phyloP scores from a whole-genome alignment of 2,329 filamentous ascomycete genomes.

The Epichloe aotearoae region DNA sequence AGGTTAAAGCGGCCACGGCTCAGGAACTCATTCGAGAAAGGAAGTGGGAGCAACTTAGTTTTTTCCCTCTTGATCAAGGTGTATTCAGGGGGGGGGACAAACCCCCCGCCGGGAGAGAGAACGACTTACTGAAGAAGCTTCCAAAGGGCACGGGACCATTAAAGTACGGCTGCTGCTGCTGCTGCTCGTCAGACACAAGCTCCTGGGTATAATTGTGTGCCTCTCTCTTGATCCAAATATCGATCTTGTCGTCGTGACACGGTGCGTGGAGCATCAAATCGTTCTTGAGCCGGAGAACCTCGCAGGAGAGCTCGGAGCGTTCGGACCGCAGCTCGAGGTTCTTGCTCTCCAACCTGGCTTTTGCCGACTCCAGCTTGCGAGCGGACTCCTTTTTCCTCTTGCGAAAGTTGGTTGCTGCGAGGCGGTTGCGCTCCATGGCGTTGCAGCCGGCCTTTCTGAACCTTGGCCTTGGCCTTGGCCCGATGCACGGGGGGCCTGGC shows the following conservation, averaged over 20 bases:
- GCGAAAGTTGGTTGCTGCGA: conserved; percentile 1
- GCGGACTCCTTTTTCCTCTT: neutral
- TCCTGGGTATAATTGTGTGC: conserved; percentile 1
- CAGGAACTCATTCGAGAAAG: too few species aligned
- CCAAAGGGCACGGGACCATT: neutral
- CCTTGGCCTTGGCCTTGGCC: neutral
- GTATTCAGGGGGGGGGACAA: too few species aligned
- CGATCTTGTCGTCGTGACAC: conserved; percentile 1
- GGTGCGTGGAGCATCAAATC: conserved; percentile 1
- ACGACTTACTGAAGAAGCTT: neutral
- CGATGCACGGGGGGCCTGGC: too few species aligned
- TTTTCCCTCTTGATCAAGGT: too few species aligned
- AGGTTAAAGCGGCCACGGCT: neutral
- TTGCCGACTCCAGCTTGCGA: neutral
- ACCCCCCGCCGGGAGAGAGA: neutral
- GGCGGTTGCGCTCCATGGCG: conserved; percentile 2
- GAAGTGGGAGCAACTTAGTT: too few species aligned
- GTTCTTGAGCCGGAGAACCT: conserved; percentile 3
- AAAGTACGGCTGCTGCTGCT: neutral
- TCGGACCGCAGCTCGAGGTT: neutral
- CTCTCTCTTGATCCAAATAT: conserved; percentile 1
- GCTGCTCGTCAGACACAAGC: neutral
- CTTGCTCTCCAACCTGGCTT: conserved; percentile 1
- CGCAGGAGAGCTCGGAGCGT: neutral
- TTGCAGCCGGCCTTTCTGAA: neutral